Evolutionary conservation across 805 yeast genomes (phyloP).

Genomic region (Suhomyces pyralidae): DNA sequence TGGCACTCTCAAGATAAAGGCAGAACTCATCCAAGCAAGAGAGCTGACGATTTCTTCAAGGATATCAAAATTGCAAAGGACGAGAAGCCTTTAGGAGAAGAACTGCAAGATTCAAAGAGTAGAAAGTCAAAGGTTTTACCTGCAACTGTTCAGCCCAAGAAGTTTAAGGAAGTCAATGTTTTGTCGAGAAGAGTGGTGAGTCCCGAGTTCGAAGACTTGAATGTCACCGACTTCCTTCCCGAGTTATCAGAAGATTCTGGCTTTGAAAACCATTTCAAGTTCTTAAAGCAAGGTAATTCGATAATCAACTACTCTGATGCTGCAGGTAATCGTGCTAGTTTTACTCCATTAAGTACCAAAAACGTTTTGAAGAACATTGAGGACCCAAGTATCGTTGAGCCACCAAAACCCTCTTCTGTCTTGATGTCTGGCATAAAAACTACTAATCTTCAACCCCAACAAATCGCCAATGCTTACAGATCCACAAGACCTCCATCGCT

Average conservation of each 20-base stretch:
- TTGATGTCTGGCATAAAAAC: slow-evolving; percentile 4
- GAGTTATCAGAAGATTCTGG: slow-evolving; percentile 49
- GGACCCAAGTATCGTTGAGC: slow-evolving; percentile 14
- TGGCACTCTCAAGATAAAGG: slow-evolving; percentile 40
- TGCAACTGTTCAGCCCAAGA: slow-evolving; percentile 23
- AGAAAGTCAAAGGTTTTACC: slow-evolving; percentile 21
- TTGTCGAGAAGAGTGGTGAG: slow-evolving; percentile 42
- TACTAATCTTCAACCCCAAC: slow-evolving; percentile 3
- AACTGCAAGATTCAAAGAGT: background rate
- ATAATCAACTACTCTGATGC: slow-evolving; percentile 13
- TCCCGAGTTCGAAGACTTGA: slow-evolving; percentile 40
- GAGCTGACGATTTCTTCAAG: slow-evolving; percentile 11
- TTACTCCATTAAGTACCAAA: slow-evolving; percentile 26
- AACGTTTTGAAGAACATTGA: slow-evolving; percentile 27
- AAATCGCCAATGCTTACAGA: background rate
- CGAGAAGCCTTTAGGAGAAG: background rate
- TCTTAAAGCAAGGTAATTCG: slow-evolving; percentile 21
- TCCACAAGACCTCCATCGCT: background rate
- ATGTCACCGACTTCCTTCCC: slow-evolving; percentile 43
- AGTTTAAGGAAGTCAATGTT: slow-evolving; percentile 41
- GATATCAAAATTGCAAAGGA: slow-evolving; percentile 2
- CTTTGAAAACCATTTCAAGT: slow-evolving; percentile 42
- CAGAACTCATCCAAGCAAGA: slow-evolving; percentile 6
- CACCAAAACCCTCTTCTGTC: slow-evolving; percentile 10
- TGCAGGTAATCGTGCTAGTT: slow-evolving; percentile 18